phyloP scores from a whole-genome alignment of 2,329 filamentous ascomycete genomes.

The Cladorrhinum sp. region DNA sequence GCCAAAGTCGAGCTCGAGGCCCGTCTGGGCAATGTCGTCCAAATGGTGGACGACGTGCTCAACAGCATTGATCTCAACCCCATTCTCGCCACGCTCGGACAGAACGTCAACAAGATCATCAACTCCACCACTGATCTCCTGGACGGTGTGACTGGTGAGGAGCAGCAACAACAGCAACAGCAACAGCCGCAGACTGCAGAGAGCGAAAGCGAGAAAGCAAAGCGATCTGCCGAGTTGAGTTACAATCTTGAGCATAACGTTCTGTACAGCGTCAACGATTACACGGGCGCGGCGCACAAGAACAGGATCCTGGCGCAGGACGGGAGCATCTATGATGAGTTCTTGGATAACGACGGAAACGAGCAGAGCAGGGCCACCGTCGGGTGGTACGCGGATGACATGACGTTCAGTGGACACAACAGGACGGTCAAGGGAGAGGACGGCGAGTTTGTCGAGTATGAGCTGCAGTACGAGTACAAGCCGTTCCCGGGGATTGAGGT shows the following conservation, averaged over 20 bases:
- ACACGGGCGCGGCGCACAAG: conserved; percentile 52
- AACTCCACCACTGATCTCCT: conserved; percentile 36
- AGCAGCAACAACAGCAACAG: background rate
- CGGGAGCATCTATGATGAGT: conserved; percentile 52
- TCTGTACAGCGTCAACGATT: conserved; percentile 60
- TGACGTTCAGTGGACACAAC: conserved; percentile 55
- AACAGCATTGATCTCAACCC: conserved; percentile 60
- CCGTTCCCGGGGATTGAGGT: conserved; percentile 48
- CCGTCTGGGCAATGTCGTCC: conserved; percentile 55
- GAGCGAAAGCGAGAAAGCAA: conserved; percentile 14
- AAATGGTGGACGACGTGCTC: conserved; percentile 58
- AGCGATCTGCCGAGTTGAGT: conserved; percentile 32
- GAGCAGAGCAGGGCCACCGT: conserved; percentile 43
- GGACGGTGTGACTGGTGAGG: conserved; percentile 21
- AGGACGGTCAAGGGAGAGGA: conserved; percentile 40
- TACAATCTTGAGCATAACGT: conserved; percentile 55
- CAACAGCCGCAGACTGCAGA: background rate
- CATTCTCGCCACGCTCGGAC: conserved; percentile 53
- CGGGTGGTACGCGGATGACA: conserved; percentile 49
- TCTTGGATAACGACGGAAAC: conserved; percentile 51
- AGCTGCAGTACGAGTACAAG: conserved; percentile 52
- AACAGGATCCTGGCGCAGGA: conserved; percentile 56
- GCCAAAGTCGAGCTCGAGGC: conserved; percentile 59
- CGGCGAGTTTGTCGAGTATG: conserved; percentile 43
- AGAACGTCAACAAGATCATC: conserved; percentile 47